These are phyloP conservation scores for Microascus cirrosus DNA, from an alignment of 2,329 filamentous ascomycete species.

Conservation along the genomic window DNA sequence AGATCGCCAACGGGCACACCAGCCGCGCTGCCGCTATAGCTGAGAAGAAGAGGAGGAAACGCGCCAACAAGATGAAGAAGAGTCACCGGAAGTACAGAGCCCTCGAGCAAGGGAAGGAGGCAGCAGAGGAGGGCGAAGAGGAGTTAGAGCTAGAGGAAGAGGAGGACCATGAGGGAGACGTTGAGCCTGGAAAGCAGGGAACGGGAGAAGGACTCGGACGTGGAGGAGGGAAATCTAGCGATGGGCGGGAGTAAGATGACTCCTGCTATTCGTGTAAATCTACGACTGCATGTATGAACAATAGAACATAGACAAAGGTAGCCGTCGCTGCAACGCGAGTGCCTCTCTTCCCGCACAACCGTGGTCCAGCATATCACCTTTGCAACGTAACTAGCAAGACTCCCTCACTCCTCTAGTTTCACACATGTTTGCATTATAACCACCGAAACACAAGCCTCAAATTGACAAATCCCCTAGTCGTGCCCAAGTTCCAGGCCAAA, in stretches of 20 bases:
- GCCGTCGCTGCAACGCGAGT: background rate
- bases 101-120: slow-evolving; percentile 41
- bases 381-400: too few species aligned
- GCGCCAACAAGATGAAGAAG: slow-evolving; percentile 73
- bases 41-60: slow-evolving; percentile 52
- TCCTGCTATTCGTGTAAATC: background rate
- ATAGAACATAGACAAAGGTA: background rate
- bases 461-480: background rate
- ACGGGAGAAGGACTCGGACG: background rate
- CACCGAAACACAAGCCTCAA: background rate
- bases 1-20: slow-evolving; percentile 57
- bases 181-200: background rate
- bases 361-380: too few species aligned
- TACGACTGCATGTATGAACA: background rate
- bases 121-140: slow-evolving; percentile 8
- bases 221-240: background rate
- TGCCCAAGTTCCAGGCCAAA: background rate
- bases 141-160: background rate
- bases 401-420: too few species aligned
- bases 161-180: background rate
- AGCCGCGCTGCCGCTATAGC: slow-evolving; percentile 56
- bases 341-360: too few species aligned
- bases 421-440: background rate
- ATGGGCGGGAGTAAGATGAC: background rate
- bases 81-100: slow-evolving; percentile 65